A percentile compares a stretch with the other conserved stretches of the same genome.
Evolutionary conservation across 208 protist genomes (phyloP).

Genomic region (Trypanosoma conorhini): DNA sequence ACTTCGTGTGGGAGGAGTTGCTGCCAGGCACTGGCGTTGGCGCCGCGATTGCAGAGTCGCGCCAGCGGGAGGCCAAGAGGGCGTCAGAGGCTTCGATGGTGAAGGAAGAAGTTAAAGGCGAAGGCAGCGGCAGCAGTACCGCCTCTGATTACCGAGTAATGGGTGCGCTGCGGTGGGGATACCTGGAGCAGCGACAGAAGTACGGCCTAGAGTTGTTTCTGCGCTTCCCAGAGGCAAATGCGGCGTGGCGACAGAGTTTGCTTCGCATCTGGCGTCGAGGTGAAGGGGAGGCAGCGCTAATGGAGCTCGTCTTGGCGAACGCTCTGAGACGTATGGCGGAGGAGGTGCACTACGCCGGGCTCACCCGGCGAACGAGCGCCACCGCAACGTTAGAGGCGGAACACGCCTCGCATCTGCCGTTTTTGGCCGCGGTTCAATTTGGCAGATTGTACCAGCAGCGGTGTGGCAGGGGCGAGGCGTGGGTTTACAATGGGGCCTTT

Average conservation of each 20-base stretch:
- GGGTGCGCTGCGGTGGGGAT: constrained; percentile 32
- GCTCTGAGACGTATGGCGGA: constrained; percentile 59
- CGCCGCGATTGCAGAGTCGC: constrained; percentile 3
- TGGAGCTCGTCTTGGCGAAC: constrained; percentile 61
- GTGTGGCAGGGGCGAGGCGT: neutral
- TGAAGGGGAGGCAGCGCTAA: constrained; percentile 31
- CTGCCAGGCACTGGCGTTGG: constrained; percentile 23
- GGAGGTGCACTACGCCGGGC: constrained; percentile 42
- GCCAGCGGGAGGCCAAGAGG: neutral
- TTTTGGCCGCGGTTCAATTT: constrained; percentile 21
- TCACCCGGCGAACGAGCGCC: constrained; percentile 21
- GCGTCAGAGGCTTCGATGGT: neutral
- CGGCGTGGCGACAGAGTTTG: constrained; percentile 55
- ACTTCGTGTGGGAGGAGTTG: constrained; percentile 47
- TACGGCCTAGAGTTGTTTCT: constrained; percentile 73
- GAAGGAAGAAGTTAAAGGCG: constrained; percentile 1
- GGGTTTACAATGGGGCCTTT: constrained; percentile 20
- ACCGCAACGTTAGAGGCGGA: constrained; percentile 1
- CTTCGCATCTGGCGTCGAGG: constrained; percentile 41
- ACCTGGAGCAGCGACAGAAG: constrained; percentile 41
- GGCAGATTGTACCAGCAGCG: constrained; percentile 8
- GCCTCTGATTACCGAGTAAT: neutral
- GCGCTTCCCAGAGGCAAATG: constrained; percentile 37
- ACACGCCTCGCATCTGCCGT: neutral
- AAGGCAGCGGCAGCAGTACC: neutral